Percentiles rank a stretch among this genome's conserved stretches.
These are phyloP conservation scores for Panicum miliaceum DNA, from an alignment of 176 grass and related monocot genomes.

Conservation along the genomic window DNA sequence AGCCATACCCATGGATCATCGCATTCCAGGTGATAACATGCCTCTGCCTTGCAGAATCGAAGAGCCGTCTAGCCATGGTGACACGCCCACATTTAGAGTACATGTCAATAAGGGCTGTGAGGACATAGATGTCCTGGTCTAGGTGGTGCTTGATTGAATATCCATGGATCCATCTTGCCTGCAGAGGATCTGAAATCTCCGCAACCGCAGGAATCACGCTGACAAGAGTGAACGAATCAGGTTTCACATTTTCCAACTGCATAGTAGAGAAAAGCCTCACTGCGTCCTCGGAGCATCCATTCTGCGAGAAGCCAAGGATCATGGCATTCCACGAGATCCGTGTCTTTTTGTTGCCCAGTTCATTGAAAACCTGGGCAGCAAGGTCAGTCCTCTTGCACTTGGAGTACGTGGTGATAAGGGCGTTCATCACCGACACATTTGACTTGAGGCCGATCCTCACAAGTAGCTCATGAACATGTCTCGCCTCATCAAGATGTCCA, in stretches of 20 bases:
- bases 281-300: constrained; percentile 47
- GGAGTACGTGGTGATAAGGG: constrained; percentile 56
- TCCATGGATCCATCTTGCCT: constrained; percentile 73
- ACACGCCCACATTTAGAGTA: constrained; percentile 59
- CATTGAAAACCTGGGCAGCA: constrained; percentile 48
- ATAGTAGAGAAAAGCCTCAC: constrained; percentile 61
- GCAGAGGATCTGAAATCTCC: constrained; percentile 57
- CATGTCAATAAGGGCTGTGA: constrained; percentile 65
- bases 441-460: constrained; percentile 37
- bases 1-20: constrained; percentile 71
- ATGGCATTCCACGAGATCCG: constrained; percentile 68
- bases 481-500: constrained; percentile 53
- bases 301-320: constrained; percentile 64
- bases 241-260: constrained; percentile 53
- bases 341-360: constrained; percentile 48
- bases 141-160: constrained; percentile 56
- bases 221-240: constrained; percentile 73
- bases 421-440: constrained; percentile 60
- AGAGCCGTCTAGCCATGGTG: constrained; percentile 53
- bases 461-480: constrained; percentile 51
- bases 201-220: constrained; percentile 62
- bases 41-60: constrained; percentile 51
- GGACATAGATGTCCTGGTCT: constrained; percentile 55
- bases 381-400: constrained; percentile 64
- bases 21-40: constrained; percentile 81